These are phyloP conservation scores for Cercospora sesami DNA, from an alignment of 2,329 filamentous ascomycete species.

Conservation along the genomic window DNA sequence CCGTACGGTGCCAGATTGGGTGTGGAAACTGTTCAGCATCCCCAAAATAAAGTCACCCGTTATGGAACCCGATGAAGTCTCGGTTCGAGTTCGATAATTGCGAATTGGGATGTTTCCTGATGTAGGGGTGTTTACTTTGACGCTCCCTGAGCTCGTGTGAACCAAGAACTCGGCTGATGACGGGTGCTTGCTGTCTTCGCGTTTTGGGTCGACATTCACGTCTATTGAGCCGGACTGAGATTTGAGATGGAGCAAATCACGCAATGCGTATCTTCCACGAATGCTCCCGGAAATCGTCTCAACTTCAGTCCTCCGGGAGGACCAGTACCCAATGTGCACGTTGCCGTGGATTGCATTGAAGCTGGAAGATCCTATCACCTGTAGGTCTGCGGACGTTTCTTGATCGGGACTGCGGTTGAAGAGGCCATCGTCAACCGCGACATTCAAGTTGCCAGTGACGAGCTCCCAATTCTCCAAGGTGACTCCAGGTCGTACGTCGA, in stretches of 20 bases:
- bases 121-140: slow-evolving; percentile 39
- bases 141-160: slow-evolving; percentile 41
- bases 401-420: slow-evolving; percentile 18
- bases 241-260: slow-evolving; percentile 43
- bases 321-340: slow-evolving; percentile 36
- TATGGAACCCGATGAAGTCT: slow-evolving; percentile 43
- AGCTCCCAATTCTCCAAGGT: slow-evolving; percentile 40
- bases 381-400: slow-evolving; percentile 29
- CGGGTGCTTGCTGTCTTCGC: slow-evolving; percentile 33
- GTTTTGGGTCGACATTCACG: slow-evolving; percentile 43
- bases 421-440: slow-evolving; percentile 40
- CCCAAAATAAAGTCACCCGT: slow-evolving; percentile 46
- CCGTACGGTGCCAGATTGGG: slow-evolving; percentile 42
- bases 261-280: slow-evolving; percentile 44
- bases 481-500: slow-evolving; percentile 41
- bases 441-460: slow-evolving; percentile 41
- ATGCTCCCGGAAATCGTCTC: slow-evolving; percentile 45
- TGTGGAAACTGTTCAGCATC: slow-evolving; percentile 39
- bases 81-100: slow-evolving; percentile 45
- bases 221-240: slow-evolving; percentile 46
- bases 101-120: slow-evolving; percentile 38
- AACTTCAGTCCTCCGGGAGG: slow-evolving; percentile 44
- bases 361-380: slow-evolving; percentile 38
- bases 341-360: slow-evolving; percentile 41
- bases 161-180: slow-evolving; percentile 42